Percentiles rank a stretch among this genome's conserved stretches.
These are phyloP conservation scores for Leishmania lainsoni DNA, from an alignment of 208 protist species.

Conservation along the genomic window DNA sequence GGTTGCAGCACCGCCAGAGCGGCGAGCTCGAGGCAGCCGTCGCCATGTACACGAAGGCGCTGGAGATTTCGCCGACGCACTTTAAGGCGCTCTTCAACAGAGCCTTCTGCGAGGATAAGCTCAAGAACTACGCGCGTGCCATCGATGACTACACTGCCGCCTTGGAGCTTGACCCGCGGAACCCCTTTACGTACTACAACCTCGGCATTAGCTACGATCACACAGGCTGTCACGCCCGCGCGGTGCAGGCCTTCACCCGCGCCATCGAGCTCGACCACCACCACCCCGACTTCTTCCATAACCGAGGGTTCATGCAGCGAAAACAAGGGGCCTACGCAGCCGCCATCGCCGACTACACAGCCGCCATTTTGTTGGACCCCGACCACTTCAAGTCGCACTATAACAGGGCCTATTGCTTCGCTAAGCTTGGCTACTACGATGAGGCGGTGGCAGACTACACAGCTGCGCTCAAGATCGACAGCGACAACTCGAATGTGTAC, in stretches of 20 bases:
- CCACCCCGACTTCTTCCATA: slow-evolving; percentile 83
- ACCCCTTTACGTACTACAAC: slow-evolving; percentile 92
- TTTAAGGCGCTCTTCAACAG: slow-evolving; percentile 92
- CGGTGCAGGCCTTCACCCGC: slow-evolving; percentile 63
- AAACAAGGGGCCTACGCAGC: slow-evolving; percentile 63
- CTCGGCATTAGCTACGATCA: slow-evolving; percentile 86
- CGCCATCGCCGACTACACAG: slow-evolving; percentile 85
- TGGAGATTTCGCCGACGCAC: slow-evolving; percentile 72
- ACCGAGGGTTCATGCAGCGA: slow-evolving; percentile 75
- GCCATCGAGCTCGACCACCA: slow-evolving; percentile 70
- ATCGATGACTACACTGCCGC: slow-evolving; percentile 81
- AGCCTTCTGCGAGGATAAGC: slow-evolving; percentile 79
- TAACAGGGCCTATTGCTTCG: slow-evolving; percentile 92
- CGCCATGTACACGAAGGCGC: slow-evolving; percentile 78
- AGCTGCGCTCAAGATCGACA: slow-evolving; percentile 71
- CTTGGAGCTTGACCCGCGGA: slow-evolving; percentile 65
- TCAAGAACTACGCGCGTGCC: slow-evolving; percentile 59
- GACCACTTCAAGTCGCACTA: slow-evolving; percentile 93
- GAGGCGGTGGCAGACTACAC: slow-evolving; percentile 80
- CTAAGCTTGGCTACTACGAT: slow-evolving; percentile 65
- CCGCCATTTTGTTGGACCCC: slow-evolving; percentile 64
- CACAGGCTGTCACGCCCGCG: slow-evolving; percentile 49
- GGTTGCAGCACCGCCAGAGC: slow-evolving; percentile 57
- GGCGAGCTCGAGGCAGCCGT: slow-evolving; percentile 79
- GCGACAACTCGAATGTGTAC: slow-evolving; percentile 71